Evolutionary conservation across 2,329 filamentous ascomycete species (phyloP), one percentile per base, ranked within the genome.

Genomic region (Sordariomycetes sp.): DNA sequence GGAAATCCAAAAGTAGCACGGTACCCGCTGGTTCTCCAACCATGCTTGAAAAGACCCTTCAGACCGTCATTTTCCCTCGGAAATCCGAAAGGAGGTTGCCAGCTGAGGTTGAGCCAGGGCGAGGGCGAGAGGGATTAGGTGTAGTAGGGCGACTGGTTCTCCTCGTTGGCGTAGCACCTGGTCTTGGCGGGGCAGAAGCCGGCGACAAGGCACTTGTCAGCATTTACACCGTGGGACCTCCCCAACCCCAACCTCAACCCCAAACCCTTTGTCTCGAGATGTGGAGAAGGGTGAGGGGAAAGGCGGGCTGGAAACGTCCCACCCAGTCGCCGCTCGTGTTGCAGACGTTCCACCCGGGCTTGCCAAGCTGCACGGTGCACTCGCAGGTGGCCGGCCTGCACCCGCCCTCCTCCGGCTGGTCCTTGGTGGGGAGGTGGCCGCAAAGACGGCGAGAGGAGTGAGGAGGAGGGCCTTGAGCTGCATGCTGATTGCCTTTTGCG

Each of bases 61-160:
- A n/a, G n/a, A n/a, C n/a, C n/a, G n/a, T n/a, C n/a, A n/a, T n/a
- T n/a, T n/a, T n/a, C n/a, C n/a, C n/a, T n/a, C n/a, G n/a, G n/a
- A n/a, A n/a, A n/a, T n/a, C n/a, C n/a, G n/a, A n/a, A n/a, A n/a
- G n/a, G n/a, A n/a, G n/a, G n/a, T n/a, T n/a, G n/a, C n/a, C n/a
- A n/a, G n/a, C n/a, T n/a, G n/a, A n/a, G n/a, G n/a, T n/a, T n/a
- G n/a, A n/a, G n/a, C n/a, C n/a, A n/a, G n/a, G n/a, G n/a, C n/a
- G n/a, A n/a, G n/a, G n/a, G n/a, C n/a, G n/a, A n/a, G n/a, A n/a
- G n/a, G n/a, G n/a, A n/a, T 25, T 58, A 58, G 7, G 74, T 67
- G 56, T 71, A 73, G 69, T 73, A 73, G 60, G 71, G 71, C 67
- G 68, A 71, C 53, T 60, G 55, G 65, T 66, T 73, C 46, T 62